phyloP scores from a whole-genome alignment of 2,329 filamentous ascomycete species.

The Colletotrichum sp. region DNA sequence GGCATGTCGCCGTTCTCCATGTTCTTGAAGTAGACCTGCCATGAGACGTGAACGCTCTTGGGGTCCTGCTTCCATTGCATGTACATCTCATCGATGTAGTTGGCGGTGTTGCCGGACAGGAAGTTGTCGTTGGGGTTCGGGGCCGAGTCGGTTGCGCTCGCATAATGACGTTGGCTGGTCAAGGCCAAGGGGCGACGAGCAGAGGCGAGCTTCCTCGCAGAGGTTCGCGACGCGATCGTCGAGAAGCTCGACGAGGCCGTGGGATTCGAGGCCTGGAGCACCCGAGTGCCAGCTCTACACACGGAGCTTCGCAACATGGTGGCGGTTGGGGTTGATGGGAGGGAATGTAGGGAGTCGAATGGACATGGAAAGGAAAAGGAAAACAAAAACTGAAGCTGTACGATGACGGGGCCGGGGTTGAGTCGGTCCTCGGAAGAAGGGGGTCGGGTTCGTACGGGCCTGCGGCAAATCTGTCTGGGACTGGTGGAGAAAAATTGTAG shows the following conservation, averaged over 20 bases:
- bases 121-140: conserved; percentile 93
- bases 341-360: neutral
- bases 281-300: conserved; percentile 67
- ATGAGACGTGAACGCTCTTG: conserved; percentile 93
- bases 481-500: conserved; percentile 10
- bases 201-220: conserved; percentile 49
- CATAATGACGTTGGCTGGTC: conserved; percentile 56
- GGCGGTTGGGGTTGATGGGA: conserved; percentile 13
- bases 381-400: neutral
- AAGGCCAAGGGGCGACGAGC: conserved; percentile 56
- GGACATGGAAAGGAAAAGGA: neutral
- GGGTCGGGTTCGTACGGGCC: conserved; percentile 17
- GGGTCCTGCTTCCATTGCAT: conserved; percentile 96
- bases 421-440: conserved; percentile 16
- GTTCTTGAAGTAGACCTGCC: conserved; percentile 99
- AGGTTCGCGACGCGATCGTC: conserved; percentile 40
- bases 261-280: conserved; percentile 60
- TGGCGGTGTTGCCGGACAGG: conserved; percentile 94
- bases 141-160: conserved; percentile 57
- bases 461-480: conserved; percentile 10
- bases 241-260: conserved; percentile 45
- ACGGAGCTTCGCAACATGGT: conserved; percentile 76
- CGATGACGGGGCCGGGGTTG: neutral
- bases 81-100: conserved; percentile 99
- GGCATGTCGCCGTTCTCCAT: conserved; percentile 99